A percentile compares a stretch with the other conserved stretches of the same genome.
Conservation (phyloP, 805 yeast species). For the Brettanomyces bruxellensis region DNA sequence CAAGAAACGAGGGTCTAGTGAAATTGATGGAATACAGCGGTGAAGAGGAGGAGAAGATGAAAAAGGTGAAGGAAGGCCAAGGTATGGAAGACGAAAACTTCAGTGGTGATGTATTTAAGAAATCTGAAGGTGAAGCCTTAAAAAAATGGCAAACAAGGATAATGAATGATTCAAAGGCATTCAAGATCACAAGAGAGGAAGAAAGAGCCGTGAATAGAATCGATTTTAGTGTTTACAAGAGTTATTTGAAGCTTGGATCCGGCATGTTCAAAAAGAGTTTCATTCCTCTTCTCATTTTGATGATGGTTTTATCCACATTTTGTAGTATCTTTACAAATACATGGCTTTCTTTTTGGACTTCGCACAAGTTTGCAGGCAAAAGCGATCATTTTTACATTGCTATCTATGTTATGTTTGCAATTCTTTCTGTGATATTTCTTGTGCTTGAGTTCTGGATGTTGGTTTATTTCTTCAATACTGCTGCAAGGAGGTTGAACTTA, state of each 20-base stretch:
- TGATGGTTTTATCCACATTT: slow-evolving; percentile 33
- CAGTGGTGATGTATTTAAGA: slow-evolving; percentile 8
- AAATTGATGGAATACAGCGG: slow-evolving; percentile 31
- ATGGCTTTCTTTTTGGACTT: slow-evolving; percentile 82
- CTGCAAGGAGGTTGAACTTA: slow-evolving; percentile 53
- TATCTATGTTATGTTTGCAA: slow-evolving; percentile 52
- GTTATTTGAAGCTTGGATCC: slow-evolving; percentile 47
- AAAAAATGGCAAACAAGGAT: slow-evolving; percentile 8
- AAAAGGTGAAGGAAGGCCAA: slow-evolving; percentile 16
- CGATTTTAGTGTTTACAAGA: slow-evolving; percentile 36
- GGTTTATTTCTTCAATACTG: slow-evolving; percentile 40
- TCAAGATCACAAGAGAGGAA: slow-evolving; percentile 37
- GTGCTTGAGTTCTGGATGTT: slow-evolving; percentile 34
- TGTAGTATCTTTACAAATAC: slow-evolving; percentile 53
- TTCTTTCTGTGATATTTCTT: slow-evolving; percentile 38
- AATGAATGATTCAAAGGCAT: slow-evolving; percentile 22
- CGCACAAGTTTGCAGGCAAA: slow-evolving; percentile 37
- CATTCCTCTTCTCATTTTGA: slow-evolving; percentile 20
- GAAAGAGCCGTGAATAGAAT: slow-evolving; percentile 52
- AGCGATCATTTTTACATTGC: slow-evolving; percentile 62
- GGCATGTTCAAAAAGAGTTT: slow-evolving; percentile 31
- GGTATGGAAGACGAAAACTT: slow-evolving; percentile 12
- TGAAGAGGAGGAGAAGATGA: slow-evolving; percentile 21
- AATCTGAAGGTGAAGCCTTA: slow-evolving; percentile 7
- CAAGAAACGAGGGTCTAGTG: slow-evolving; percentile 27